These are phyloP conservation scores for Neurospora sp. DNA, from an alignment of 495 filamentous ascomycete genomes.

Conservation along the genomic window DNA sequence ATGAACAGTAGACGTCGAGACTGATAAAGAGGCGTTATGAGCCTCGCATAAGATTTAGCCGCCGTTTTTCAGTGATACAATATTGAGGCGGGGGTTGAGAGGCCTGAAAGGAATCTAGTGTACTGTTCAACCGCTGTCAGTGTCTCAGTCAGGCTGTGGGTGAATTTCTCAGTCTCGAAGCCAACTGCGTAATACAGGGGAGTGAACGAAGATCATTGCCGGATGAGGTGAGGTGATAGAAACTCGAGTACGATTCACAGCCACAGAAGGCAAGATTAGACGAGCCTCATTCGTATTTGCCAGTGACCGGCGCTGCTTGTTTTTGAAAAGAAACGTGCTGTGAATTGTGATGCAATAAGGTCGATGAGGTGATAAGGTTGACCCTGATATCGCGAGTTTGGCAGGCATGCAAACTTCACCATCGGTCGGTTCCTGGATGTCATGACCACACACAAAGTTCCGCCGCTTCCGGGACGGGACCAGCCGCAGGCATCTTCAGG, in stretches of 20 bases:
- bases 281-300: neutral
- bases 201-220: neutral
- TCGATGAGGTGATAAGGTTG: neutral
- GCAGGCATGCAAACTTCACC: neutral
- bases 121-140: neutral
- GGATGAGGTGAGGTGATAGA: neutral
- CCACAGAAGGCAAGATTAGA: neutral
- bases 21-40: neutral
- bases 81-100: neutral
- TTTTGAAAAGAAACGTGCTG: neutral
- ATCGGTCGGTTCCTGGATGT: neutral
- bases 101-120: neutral
- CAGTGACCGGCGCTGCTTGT: neutral
- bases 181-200: neutral
- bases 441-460: neutral
- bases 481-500: neutral
- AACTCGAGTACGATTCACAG: neutral
- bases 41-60: neutral
- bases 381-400: neutral
- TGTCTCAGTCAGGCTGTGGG: neutral
- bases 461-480: neutral
- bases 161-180: neutral
- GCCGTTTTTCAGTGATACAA: neutral
- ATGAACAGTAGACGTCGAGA: neutral
- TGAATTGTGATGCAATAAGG: neutral